These are phyloP conservation scores for Populus ilicifolia DNA, from an alignment of 345 rosid species.

Conservation along the genomic window DNA sequence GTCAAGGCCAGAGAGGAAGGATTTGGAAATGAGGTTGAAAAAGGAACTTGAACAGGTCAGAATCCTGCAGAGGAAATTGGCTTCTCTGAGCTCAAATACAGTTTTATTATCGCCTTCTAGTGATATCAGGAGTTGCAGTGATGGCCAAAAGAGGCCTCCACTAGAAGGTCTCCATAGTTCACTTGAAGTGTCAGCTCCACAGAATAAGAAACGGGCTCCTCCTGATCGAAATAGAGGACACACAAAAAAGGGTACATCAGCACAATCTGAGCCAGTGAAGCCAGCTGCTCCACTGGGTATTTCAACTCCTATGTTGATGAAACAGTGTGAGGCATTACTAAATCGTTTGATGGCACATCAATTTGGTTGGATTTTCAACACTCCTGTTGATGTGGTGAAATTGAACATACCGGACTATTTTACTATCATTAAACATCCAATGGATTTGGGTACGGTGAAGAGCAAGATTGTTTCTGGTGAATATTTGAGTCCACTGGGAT, in stretches of 20 bases:
- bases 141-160: slow-evolving; percentile 53
- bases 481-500: slow-evolving; percentile 59
- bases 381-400: slow-evolving; percentile 70
- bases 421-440: slow-evolving; percentile 74
- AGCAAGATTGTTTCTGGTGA: slow-evolving; percentile 46
- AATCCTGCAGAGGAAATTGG: slow-evolving; percentile 52
- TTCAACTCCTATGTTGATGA: slow-evolving; percentile 43
- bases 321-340: slow-evolving; percentile 63
- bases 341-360: slow-evolving; percentile 61
- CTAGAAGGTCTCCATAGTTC: slow-evolving; percentile 34
- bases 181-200: slow-evolving; percentile 30
- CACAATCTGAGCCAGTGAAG: slow-evolving; percentile 31
- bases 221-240: slow-evolving; percentile 40
- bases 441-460: slow-evolving; percentile 88
- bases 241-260: slow-evolving; percentile 39
- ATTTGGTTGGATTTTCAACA: slow-evolving; percentile 57
- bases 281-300: slow-evolving; percentile 24
- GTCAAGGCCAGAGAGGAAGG: slow-evolving; percentile 56
- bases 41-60: slow-evolving; percentile 74
- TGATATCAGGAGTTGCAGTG: slow-evolving; percentile 62
- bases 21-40: slow-evolving; percentile 47
- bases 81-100: slow-evolving; percentile 36
- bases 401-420: slow-evolving; percentile 87
- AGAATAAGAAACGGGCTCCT: slow-evolving; percentile 50
- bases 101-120: slow-evolving; percentile 45